A percentile compares a stretch with the other conserved stretches of the same genome.
Conservation (phyloP, 345 rosid genomes). For the Raphanus sativus region DNA sequence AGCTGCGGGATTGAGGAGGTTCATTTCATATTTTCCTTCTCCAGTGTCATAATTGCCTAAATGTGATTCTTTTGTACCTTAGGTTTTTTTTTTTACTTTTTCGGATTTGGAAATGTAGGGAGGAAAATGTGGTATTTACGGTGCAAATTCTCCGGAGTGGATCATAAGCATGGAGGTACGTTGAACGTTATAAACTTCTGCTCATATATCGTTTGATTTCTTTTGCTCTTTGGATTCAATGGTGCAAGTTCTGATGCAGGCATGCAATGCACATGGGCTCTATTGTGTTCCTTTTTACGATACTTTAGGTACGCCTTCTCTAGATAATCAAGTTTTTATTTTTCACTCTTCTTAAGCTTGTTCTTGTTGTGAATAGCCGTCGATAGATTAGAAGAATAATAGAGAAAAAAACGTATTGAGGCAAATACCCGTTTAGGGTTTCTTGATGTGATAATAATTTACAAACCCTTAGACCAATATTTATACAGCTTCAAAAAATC, state of each 20-base stretch:
- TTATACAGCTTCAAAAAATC: too few relatives aligned
- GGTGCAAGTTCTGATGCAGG: conserved; percentile 48
- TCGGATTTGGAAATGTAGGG: conserved; percentile 44
- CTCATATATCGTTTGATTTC: not conserved
- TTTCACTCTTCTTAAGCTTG: not conserved
- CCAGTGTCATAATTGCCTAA: not conserved
- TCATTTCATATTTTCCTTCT: not conserved
- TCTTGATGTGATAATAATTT: too few relatives aligned
- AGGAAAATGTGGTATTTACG: conserved; percentile 78
- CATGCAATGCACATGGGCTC: conserved; percentile 86
- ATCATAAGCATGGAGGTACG: conserved; percentile 88
- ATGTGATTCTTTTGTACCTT: not conserved
- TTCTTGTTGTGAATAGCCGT: too few relatives aligned
- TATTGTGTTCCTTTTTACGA: conserved; percentile 87
- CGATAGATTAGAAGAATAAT: too few relatives aligned
- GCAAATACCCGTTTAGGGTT: too few relatives aligned
- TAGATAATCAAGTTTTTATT: not conserved
- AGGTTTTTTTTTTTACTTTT: not conserved
- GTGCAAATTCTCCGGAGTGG: conserved; percentile 79
- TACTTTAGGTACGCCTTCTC: conserved; percentile 63
- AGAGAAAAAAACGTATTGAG: too few relatives aligned
- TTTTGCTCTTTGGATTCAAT: not conserved
- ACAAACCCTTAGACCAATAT: too few relatives aligned
- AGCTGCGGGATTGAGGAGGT: conserved; percentile 70
- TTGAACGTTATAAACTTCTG: not conserved